Evolutionary conservation across 2,329 filamentous ascomycete genomes (phyloP).

Genomic region (Aspergillus sojae): DNA sequence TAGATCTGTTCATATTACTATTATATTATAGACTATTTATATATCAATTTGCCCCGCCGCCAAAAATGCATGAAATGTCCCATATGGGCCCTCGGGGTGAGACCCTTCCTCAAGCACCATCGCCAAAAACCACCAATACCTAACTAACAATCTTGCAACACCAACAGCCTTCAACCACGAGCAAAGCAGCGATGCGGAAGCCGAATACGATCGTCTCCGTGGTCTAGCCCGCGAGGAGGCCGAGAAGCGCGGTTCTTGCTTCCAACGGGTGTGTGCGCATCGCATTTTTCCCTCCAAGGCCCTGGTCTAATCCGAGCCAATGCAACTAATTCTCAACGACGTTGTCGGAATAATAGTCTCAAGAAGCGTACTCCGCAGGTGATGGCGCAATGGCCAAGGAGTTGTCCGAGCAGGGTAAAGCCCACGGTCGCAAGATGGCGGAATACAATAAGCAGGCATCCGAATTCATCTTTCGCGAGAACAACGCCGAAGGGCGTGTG

Average conservation of each 20-base stretch:
- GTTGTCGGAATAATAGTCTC: slow-evolving; percentile 54
- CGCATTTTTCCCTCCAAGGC: not conserved
- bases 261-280: slow-evolving; percentile 61
- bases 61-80: slow-evolving; percentile 47
- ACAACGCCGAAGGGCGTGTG: slow-evolving; percentile 78
- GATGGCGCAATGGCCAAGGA: slow-evolving; percentile 83
- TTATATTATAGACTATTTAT: not conserved
- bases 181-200: slow-evolving; percentile 69
- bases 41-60: not conserved
- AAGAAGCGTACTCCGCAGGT: slow-evolving; percentile 78
- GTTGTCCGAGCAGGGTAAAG: slow-evolving; percentile 81
- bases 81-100: slow-evolving; percentile 44
- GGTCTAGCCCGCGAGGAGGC: slow-evolving; percentile 81
- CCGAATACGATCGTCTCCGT: slow-evolving; percentile 89
- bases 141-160: slow-evolving; percentile 7
- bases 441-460: slow-evolving; percentile 88
- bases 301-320: not conserved
- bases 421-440: slow-evolving; percentile 81
- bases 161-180: slow-evolving; percentile 73
- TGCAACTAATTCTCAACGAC: not conserved
- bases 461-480: slow-evolving; percentile 93
- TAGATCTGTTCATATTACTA: not conserved
- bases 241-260: slow-evolving; percentile 74
- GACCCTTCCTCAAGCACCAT: slow-evolving; percentile 10
- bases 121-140: not conserved